Conservation (phyloP, 768 basidiomycete genomes). For the Mycena floridula region DNA sequence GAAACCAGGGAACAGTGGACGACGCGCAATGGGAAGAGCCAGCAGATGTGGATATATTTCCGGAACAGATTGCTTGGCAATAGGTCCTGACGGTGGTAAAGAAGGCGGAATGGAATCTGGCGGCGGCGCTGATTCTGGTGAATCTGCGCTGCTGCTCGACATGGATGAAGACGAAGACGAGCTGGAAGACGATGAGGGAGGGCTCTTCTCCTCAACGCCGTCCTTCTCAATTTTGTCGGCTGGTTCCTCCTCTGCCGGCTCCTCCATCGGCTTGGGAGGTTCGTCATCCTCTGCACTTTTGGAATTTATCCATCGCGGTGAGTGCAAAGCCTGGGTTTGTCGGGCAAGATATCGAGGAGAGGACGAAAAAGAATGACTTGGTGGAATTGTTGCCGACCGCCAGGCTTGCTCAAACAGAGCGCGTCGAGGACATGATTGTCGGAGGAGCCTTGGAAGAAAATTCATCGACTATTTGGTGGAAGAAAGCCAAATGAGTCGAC, state of each 20-base stretch:
- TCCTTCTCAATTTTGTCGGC: not conserved
- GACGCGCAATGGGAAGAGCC: constrained; percentile 89
- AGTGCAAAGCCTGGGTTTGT: not conserved
- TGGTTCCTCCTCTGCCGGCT: not conserved
- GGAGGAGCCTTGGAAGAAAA: too few species aligned
- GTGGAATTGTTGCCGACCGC: not conserved
- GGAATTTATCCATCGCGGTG: not conserved
- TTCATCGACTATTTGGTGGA: too few species aligned
- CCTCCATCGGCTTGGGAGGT: not conserved
- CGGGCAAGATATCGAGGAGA: not conserved
- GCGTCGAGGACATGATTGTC: not conserved
- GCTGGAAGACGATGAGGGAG: not conserved
- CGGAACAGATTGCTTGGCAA: constrained; percentile 84
- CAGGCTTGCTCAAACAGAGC: not conserved
- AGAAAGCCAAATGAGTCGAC: too few species aligned
- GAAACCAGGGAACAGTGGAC: constrained; percentile 95
- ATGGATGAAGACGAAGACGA: not conserved
- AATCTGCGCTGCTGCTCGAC: too few species aligned
- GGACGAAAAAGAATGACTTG: not conserved
- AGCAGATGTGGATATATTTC: constrained; percentile 91
- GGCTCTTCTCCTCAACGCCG: too few species aligned
- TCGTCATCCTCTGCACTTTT: not conserved
- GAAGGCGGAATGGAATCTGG: not conserved
- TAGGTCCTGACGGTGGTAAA: constrained; percentile 23
- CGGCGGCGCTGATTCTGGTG: not conserved